A percentile compares a stretch with the other conserved stretches of the same genome.
phyloP scores from a whole-genome alignment of 345 rosid species.

The Populus nigra region DNA sequence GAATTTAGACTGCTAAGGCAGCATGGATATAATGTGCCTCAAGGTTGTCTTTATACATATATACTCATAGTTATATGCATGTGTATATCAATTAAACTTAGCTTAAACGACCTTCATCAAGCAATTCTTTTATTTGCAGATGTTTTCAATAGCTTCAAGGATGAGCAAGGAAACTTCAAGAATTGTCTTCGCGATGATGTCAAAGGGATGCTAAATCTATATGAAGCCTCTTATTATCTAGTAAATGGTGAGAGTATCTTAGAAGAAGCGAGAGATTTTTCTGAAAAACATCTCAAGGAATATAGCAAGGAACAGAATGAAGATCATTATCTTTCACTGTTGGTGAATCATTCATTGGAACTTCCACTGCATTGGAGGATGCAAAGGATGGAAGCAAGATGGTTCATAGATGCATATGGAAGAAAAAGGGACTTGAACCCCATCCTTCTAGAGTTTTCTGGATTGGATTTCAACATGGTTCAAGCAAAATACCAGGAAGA shows the following conservation, averaged over 20 bases:
- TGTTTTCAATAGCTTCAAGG: slow-evolving; percentile 22
- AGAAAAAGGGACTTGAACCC: slow-evolving; percentile 16
- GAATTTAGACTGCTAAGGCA: slow-evolving; percentile 12
- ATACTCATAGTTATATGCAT: neutral
- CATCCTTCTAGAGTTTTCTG: slow-evolving; percentile 31
- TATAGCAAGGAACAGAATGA: neutral
- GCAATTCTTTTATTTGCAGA: slow-evolving; percentile 17
- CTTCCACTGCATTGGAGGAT: slow-evolving; percentile 39
- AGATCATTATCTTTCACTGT: slow-evolving; percentile 2
- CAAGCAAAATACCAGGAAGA: slow-evolving; percentile 38
- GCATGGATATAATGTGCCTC: neutral
- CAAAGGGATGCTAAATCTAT: slow-evolving; percentile 29
- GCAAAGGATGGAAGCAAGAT: slow-evolving; percentile 25
- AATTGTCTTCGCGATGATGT: slow-evolving; percentile 19
- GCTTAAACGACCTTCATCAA: too few species aligned
- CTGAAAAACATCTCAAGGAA: slow-evolving; percentile 25
- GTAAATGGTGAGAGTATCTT: slow-evolving; percentile 23
- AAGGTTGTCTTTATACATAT: neutral
- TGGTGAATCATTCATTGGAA: slow-evolving; percentile 37
- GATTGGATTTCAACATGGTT: slow-evolving; percentile 33
- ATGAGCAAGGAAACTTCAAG: slow-evolving; percentile 8
- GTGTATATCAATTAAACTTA: neutral
- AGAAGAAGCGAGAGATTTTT: slow-evolving; percentile 26
- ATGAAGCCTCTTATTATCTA: slow-evolving; percentile 35
- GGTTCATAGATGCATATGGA: slow-evolving; percentile 34